Evolutionary conservation across 2,329 filamentous ascomycete species (phyloP).

Genomic region (Aspergillus fumigatiaffinis): DNA sequence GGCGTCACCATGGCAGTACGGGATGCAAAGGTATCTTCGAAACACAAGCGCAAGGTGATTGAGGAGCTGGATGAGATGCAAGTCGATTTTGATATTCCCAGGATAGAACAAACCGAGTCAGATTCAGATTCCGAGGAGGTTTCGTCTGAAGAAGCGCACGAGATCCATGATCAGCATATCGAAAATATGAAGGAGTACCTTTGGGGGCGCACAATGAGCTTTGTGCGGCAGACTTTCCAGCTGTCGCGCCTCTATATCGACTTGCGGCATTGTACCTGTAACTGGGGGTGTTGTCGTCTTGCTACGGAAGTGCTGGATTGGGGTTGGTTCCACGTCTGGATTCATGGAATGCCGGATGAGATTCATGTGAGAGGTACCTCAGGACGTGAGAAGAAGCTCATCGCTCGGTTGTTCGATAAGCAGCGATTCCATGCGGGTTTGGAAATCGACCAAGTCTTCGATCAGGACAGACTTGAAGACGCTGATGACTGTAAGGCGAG

Average conservation of each 20-base stretch:
- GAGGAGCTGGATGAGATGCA: not conserved
- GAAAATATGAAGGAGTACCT: conserved; percentile 17
- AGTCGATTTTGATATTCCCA: not conserved
- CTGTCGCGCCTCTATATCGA: conserved; percentile 16
- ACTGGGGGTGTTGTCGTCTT: conserved; percentile 17
- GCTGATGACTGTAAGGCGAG: not conserved
- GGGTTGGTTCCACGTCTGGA: conserved; percentile 16
- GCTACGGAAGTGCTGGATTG: conserved; percentile 14
- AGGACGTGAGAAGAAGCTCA: conserved; percentile 8
- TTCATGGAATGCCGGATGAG: conserved; percentile 12
- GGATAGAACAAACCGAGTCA: not conserved
- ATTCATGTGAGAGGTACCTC: conserved; percentile 14
- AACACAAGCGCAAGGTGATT: not conserved
- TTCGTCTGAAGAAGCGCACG: not conserved
- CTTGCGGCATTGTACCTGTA: conserved; percentile 15
- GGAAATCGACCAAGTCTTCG: conserved; percentile 5
- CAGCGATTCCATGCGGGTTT: conserved; percentile 7
- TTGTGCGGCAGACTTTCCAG: conserved; percentile 17
- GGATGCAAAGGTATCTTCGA: not conserved
- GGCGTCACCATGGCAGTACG: not conserved
- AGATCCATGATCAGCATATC: conserved; percentile 10
- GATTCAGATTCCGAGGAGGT: not conserved
- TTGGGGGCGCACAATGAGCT: conserved; percentile 20
- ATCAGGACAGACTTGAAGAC: not conserved
- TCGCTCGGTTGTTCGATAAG: conserved; percentile 6